Evolutionary conservation across 2,329 filamentous ascomycete species (phyloP), one percentile per base, ranked within the genome.

Genomic region (Emmonsiellopsis sp.): DNA sequence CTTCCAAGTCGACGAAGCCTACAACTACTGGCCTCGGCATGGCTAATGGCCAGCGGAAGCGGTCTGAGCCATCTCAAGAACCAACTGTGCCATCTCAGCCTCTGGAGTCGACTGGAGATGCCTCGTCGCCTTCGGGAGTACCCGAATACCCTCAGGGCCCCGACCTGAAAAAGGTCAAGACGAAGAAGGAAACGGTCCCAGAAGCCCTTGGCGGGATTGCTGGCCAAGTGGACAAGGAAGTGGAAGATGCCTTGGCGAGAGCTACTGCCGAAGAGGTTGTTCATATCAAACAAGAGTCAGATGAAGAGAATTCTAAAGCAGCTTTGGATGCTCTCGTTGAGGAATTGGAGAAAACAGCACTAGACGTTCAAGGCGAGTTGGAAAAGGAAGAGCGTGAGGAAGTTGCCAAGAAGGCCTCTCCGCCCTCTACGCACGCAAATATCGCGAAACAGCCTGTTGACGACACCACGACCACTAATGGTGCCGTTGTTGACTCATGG

Each of bases 121-220:
- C 20, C 35, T 7, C 20, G 9, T 30, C 50, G 5, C 51, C 57
- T 35, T 51, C 46, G 40, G 45, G 53, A 42, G 50, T 45, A 16
- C 31, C 35, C 13, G 47, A 51, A 26, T 20, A 20, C 7, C 32
- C 38, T 30, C 26, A 11, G 37, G 37, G 37, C 20, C 37, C 49
- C 6, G 49, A 45, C 30, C 38, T 45, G 32, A 43, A 42, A 30
- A 37, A 44, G 13, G 32, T 52, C 40, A 43, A 52, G 32, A 30
- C 38, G 5, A 55, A 54, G 32, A 81, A 76, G 59, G 85, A 89
- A 68, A 86, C 84, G 49, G 86, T 93, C 32, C 77, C 85, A 16
- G 82, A 88, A 53, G 84, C 86, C 30, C 76, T 90, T 41, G 79
- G 76, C 59, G 83, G 83, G 42, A 74, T 90, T 58, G 86, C 84